These are phyloP conservation scores for Kandelia obovata DNA, from an alignment of 345 rosid genomes.

Conservation along the genomic window DNA sequence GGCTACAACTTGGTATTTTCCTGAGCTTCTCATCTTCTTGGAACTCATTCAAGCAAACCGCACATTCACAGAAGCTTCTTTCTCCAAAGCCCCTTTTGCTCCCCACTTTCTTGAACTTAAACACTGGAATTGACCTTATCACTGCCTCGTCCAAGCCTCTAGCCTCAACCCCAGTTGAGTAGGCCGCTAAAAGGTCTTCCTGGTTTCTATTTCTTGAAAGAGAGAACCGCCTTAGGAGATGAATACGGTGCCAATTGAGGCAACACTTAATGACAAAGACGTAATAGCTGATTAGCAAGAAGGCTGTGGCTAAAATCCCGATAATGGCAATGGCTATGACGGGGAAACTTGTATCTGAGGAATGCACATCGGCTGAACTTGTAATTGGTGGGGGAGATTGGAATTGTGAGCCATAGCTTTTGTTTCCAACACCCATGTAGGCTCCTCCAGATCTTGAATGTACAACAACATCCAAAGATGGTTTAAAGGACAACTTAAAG, in stretches of 20 bases:
- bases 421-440: slow-evolving; percentile 46
- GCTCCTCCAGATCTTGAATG: slow-evolving; percentile 9
- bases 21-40: slow-evolving; percentile 72
- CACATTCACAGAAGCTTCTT: slow-evolving; percentile 51
- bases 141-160: slow-evolving; percentile 79
- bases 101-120: slow-evolving; percentile 54
- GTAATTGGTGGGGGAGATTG: slow-evolving; percentile 32
- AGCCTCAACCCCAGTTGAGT: slow-evolving; percentile 35
- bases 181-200: slow-evolving; percentile 46
- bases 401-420: slow-evolving; percentile 17
- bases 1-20: slow-evolving; percentile 67
- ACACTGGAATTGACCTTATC: slow-evolving; percentile 75
- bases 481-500: not conserved
- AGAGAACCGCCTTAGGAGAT: slow-evolving; percentile 54
- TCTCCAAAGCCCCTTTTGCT: slow-evolving; percentile 35
- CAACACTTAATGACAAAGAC: slow-evolving; percentile 85
- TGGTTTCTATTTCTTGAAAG: slow-evolving; percentile 43
- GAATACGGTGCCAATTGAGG: slow-evolving; percentile 75
- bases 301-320: slow-evolving; percentile 79
- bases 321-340: slow-evolving; percentile 70
- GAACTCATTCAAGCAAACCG: slow-evolving; percentile 83
- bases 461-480: slow-evolving; percentile 1
- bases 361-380: slow-evolving; percentile 27
- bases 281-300: slow-evolving; percentile 81
- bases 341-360: slow-evolving; percentile 57